phyloP scores from a whole-genome alignment of 331 rosid genomes.

The Arachis monticola region DNA sequence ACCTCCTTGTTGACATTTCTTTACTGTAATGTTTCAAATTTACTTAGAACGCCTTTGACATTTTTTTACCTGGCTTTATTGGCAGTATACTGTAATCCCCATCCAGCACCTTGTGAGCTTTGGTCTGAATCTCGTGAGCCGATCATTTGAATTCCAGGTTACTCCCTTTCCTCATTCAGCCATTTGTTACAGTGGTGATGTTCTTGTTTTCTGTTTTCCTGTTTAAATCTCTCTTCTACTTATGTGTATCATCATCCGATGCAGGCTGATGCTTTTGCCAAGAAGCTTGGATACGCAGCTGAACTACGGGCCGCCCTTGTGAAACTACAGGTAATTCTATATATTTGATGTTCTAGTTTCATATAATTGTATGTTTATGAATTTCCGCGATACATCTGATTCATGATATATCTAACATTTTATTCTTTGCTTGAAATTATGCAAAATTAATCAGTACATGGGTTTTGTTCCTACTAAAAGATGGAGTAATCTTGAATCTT shows the following conservation, averaged over 20 bases:
- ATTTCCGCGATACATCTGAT: not conserved
- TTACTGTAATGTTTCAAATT: constrained; percentile 15
- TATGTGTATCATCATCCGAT: constrained; percentile 4
- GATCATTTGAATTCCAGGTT: constrained; percentile 95
- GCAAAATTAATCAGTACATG: not conserved
- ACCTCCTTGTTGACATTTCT: not conserved
- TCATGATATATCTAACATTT: not conserved
- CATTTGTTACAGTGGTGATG: constrained; percentile 3
- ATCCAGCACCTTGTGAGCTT: constrained; percentile 92
- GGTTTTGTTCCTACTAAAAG: too few species aligned
- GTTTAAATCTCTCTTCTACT: not conserved
- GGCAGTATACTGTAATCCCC: constrained; percentile 92
- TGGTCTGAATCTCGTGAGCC: constrained; percentile 91
- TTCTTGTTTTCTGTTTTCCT: not conserved
- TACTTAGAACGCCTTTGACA: constrained; percentile 11
- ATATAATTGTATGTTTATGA: not conserved
- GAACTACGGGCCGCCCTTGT: constrained; percentile 69
- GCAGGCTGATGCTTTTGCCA: constrained; percentile 79
- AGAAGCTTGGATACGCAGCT: constrained; percentile 69
- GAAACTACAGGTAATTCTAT: constrained; percentile 62
- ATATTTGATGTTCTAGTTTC: constrained; percentile 10
- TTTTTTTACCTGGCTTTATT: constrained; percentile 39
- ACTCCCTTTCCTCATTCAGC: constrained; percentile 20
- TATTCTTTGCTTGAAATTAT: not conserved
- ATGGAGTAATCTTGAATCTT: not conserved